A percentile compares a stretch with the other conserved stretches of the same genome.
phyloP scores from a whole-genome alignment of 371 early-diverging fungal genomes.

The Capillidium rhysosporum region DNA sequence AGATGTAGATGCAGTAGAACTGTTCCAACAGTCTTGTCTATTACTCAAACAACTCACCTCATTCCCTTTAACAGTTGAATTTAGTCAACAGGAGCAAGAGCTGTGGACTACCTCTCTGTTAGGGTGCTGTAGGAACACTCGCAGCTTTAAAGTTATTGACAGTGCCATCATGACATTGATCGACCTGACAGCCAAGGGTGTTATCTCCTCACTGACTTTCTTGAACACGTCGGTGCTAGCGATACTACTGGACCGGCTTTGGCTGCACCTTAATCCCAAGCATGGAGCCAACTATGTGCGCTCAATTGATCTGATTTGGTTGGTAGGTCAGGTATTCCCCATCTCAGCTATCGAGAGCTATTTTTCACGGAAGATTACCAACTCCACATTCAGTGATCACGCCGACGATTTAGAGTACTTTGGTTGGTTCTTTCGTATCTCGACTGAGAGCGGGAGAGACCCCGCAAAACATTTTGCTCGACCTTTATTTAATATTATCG shows the following conservation, averaged over 20 bases:
- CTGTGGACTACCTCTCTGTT: neutral
- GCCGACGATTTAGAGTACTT: neutral
- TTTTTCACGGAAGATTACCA: neutral
- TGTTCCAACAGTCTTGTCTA: neutral
- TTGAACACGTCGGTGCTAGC: neutral
- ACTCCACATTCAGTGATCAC: neutral
- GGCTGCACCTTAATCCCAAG: neutral
- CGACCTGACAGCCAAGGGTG: neutral
- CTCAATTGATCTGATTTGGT: constrained; percentile 2
- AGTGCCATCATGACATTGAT: neutral
- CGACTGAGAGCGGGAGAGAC: neutral
- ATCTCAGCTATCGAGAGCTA: neutral
- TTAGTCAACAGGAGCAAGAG: neutral
- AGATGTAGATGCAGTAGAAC: neutral
- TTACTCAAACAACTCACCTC: constrained; percentile 4
- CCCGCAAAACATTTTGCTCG: constrained; percentile 1
- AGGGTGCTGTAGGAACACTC: neutral
- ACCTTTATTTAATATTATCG: neutral
- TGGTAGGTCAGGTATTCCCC: neutral
- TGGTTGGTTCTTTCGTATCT: neutral
- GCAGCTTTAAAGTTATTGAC: neutral
- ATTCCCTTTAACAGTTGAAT: neutral
- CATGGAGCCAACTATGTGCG: neutral
- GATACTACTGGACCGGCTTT: neutral
- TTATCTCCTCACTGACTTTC: neutral